Evolutionary conservation across 2,329 filamentous ascomycete genomes (phyloP), one percentile per base, ranked within the genome.

Genomic region (Diaporthe vaccinii): DNA sequence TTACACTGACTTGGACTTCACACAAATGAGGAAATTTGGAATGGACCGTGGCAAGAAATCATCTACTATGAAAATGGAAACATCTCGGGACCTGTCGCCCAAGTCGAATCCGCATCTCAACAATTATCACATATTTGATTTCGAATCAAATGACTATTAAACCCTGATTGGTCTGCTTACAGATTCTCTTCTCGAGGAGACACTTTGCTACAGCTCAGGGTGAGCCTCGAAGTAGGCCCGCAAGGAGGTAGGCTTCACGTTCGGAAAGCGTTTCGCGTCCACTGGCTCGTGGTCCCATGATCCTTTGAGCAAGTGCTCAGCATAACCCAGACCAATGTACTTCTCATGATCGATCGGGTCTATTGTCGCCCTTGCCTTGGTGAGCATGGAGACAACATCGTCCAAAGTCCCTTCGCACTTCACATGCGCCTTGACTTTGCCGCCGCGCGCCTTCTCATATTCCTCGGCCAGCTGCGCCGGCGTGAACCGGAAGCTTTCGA

Each of bases 331-430:
- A 34, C 62, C 62, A 68, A 68, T 68, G 7, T 68, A 68, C 28
- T 53, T 68, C 22, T 51, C 62, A 25, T 68, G 62, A 4, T 68
- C 62, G 31, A 25, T 17, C 17, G 62, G 62, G 22, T 68, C 28
- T 51, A 20, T 68, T 14, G 44, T 36, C 31, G 44, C 62, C 62
- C 62, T 68, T 20, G 62, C 62, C 44, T 68, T 36, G 62, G 62
- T 31, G 14, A 68, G 44, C 62, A 68, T 51, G 22, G 62, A 36
- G 20, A 36, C 62, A 34, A 36, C 62, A n/a, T 68, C 62, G 2
- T 68, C 62, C 28, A 68, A 36, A 39, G 28, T 36, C 62, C 62
- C 62, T 34, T 1, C 20, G 9, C 62, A 68, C 62, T 68, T 68
- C 44, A 51, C 10, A 51, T 68, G 44, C 44, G 10, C 62, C 17